phyloP scores from a whole-genome alignment of 1,139 yeast genomes.

The Scheffersomyces illinoinensis region DNA sequence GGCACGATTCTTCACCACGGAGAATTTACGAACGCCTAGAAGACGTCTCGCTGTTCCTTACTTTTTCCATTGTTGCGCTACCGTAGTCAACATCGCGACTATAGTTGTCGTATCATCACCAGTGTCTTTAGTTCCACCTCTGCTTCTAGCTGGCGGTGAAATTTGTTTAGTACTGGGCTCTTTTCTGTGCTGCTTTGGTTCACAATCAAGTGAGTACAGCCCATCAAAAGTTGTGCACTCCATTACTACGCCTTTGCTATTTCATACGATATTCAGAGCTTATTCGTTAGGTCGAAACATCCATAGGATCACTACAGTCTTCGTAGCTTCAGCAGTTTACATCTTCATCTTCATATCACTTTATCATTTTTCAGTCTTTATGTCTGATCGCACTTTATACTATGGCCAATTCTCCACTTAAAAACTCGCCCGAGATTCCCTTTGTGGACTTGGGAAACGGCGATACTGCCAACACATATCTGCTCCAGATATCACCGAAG shows the following conservation, averaged over 20 bases:
- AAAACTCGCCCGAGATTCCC: not conserved
- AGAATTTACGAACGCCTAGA: not conserved
- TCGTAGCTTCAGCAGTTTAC: not conserved
- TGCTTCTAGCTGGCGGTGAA: not conserved
- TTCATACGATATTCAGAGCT: not conserved
- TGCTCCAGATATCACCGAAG: slow-evolving; percentile 9
- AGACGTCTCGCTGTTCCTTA: not conserved
- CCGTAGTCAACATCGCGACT: not conserved
- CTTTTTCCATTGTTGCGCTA: not conserved
- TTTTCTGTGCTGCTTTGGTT: not conserved
- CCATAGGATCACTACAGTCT: not conserved
- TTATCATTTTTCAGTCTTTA: not conserved
- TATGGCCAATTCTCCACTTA: not conserved
- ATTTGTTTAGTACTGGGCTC: not conserved
- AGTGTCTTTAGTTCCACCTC: not conserved
- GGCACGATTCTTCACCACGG: not conserved
- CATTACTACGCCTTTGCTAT: not conserved
- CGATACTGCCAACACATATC: slow-evolving; percentile 1
- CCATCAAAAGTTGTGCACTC: not conserved
- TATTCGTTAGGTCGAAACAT: not conserved
- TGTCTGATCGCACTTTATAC: not conserved
- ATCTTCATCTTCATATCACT: not conserved
- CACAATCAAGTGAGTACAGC: not conserved
- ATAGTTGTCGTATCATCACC: not conserved
- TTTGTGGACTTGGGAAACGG: not conserved